A percentile compares a stretch with the other conserved stretches of the same genome.
phyloP scores from a whole-genome alignment of 306 rosid genomes.

The Cicer chorassanicum region DNA sequence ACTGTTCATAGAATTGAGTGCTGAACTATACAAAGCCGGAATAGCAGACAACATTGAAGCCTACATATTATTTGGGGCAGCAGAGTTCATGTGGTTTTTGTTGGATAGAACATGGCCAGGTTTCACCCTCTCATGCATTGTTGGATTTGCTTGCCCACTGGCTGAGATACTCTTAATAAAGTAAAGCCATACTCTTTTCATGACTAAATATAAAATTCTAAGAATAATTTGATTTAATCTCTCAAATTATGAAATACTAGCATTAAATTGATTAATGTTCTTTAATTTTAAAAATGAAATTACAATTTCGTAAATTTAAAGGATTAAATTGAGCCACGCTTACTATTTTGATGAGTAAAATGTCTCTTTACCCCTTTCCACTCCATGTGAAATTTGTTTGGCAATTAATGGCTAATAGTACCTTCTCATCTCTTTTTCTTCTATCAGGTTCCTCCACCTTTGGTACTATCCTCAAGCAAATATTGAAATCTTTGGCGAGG shows the following conservation, averaged over 20 bases:
- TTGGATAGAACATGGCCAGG: constrained; percentile 75
- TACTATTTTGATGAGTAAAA: too few species aligned
- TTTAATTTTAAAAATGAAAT: too few species aligned
- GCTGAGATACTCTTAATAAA: constrained; percentile 59
- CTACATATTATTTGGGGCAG: constrained; percentile 71
- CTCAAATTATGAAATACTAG: too few species aligned
- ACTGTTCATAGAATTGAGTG: constrained; percentile 76
- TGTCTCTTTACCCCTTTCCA: neutral
- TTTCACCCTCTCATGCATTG: constrained; percentile 69
- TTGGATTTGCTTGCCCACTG: constrained; percentile 60
- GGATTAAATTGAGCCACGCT: too few species aligned
- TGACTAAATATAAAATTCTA: too few species aligned
- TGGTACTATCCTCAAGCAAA: constrained; percentile 56
- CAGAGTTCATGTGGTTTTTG: constrained; percentile 78
- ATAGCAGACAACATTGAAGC: constrained; percentile 70
- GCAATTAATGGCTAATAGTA: neutral
- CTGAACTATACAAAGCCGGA: constrained; percentile 85
- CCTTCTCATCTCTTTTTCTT: constrained; percentile 22
- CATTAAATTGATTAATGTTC: too few species aligned
- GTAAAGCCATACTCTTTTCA: constrained; percentile 32
- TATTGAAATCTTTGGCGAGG: constrained; percentile 57
- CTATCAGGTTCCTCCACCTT: constrained; percentile 52
- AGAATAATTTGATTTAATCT: too few species aligned
- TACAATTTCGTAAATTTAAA: too few species aligned
- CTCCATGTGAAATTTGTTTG: neutral